These are phyloP conservation scores for Maudiozyma serrabonitensis DNA, from an alignment of 805 yeast species.

Conservation along the genomic window DNA sequence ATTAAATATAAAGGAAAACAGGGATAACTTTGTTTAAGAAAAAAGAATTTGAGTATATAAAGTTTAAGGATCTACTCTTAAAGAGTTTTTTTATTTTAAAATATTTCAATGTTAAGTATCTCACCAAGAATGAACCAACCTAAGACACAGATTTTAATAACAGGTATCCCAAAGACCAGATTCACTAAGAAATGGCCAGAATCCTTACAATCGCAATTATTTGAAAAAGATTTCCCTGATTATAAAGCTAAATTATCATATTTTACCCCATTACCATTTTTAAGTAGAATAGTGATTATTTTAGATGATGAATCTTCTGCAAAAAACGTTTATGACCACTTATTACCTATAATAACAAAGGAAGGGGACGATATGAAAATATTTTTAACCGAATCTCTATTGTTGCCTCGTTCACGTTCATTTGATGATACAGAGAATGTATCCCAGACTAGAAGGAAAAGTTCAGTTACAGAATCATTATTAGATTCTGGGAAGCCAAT, in stretches of 20 bases:
- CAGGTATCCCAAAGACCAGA: slow-evolving; percentile 21
- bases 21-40: no score
- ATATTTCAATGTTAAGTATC: neutral
- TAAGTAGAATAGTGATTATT: slow-evolving; percentile 35
- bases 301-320: slow-evolving; percentile 25
- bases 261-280: slow-evolving; percentile 34
- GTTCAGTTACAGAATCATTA: neutral
- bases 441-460: neutral
- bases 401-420: slow-evolving; percentile 17
- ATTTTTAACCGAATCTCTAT: slow-evolving; percentile 29
- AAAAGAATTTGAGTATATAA: no score
- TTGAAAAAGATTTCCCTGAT: slow-evolving; percentile 17
- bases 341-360: slow-evolving; percentile 10
- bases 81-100: no score
- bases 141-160: slow-evolving; percentile 26
- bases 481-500: slow-evolving; percentile 13
- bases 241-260: slow-evolving; percentile 17
- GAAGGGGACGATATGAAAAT: slow-evolving; percentile 10
- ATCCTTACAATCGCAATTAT: slow-evolving; percentile 15
- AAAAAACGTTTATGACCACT: slow-evolving; percentile 10
- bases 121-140: slow-evolving; percentile 1
- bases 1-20: no score
- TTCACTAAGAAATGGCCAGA: slow-evolving; percentile 23
- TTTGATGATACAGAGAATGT: slow-evolving; percentile 2
- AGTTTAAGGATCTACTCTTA: no score